phyloP scores from a whole-genome alignment of 2,329 filamentous ascomycete genomes.

The Lizonia empirigonia region DNA sequence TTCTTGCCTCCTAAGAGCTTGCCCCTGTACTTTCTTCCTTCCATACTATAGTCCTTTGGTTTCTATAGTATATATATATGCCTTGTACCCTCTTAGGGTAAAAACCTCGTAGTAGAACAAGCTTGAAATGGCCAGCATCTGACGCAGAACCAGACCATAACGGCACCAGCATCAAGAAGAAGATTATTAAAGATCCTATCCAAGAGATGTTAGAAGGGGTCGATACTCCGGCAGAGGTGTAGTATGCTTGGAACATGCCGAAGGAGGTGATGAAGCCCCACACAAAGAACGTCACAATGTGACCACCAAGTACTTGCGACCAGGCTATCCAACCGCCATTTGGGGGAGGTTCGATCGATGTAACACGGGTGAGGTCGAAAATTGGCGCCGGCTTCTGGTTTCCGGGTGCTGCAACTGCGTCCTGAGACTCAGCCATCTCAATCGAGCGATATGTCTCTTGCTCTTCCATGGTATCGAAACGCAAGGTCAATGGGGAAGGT shows the following conservation, averaged over 20 bases:
- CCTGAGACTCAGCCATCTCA: not conserved
- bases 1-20: too few species aligned
- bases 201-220: slow-evolving; percentile 56
- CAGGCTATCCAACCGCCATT: slow-evolving; percentile 50
- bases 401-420: not conserved
- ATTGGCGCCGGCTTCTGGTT: not conserved
- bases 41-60: too few species aligned
- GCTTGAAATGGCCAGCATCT: slow-evolving; percentile 56
- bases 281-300: slow-evolving; percentile 36
- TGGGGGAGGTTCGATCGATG: slow-evolving; percentile 32
- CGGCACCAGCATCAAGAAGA: slow-evolving; percentile 53
- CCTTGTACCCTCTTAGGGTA: too few species aligned
- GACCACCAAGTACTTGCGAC: slow-evolving; percentile 39
- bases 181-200: slow-evolving; percentile 59
- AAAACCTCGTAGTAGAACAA: too few species aligned
- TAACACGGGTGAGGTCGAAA: slow-evolving; percentile 8
- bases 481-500: not conserved
- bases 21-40: too few species aligned
- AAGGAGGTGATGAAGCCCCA: slow-evolving; percentile 53
- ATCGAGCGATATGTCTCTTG: not conserved
- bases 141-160: slow-evolving; percentile 55
- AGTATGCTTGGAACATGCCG: slow-evolving; percentile 57
- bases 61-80: too few species aligned
- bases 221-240: slow-evolving; percentile 49
- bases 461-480: not conserved